phyloP scores from a whole-genome alignment of 768 basidiomycete species.

The Leccinum uliginosum region DNA sequence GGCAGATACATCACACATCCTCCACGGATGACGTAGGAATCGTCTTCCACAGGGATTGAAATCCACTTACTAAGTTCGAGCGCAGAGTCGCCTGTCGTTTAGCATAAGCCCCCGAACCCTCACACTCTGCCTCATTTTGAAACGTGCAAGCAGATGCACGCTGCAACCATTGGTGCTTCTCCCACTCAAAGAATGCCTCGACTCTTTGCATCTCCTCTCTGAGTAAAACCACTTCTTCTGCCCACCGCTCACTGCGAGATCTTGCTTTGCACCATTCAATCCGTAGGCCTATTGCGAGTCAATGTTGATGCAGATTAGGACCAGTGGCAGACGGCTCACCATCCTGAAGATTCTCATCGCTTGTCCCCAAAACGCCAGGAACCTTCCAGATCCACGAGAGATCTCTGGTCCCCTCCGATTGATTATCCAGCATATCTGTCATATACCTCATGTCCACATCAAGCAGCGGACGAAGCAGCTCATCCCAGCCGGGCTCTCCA shows the following conservation, averaged over 20 bases:
- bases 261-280: conserved; percentile 32
- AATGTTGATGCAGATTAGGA: not conserved
- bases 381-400: not conserved
- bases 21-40: no score
- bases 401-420: not conserved
- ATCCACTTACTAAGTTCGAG: no score
- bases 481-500: not conserved
- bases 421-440: not conserved
- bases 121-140: not conserved
- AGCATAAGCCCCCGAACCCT: conserved; percentile 1
- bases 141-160: not conserved
- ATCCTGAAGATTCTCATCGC: not conserved
- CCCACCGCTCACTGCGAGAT: not conserved
- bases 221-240: not conserved
- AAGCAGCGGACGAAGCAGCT: not conserved
- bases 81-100: not conserved
- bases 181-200: not conserved
- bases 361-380: not conserved
- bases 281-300: not conserved
- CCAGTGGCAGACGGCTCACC: not conserved
- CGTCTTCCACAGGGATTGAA: no score
- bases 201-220: conserved; percentile 1
- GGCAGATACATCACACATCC: no score
- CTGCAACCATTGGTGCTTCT: not conserved
- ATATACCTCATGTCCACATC: not conserved